A percentile compares a stretch with the other conserved stretches of the same genome.
phyloP scores from a whole-genome alignment of 129 eudicot species.

The Escallonia herrerae region DNA sequence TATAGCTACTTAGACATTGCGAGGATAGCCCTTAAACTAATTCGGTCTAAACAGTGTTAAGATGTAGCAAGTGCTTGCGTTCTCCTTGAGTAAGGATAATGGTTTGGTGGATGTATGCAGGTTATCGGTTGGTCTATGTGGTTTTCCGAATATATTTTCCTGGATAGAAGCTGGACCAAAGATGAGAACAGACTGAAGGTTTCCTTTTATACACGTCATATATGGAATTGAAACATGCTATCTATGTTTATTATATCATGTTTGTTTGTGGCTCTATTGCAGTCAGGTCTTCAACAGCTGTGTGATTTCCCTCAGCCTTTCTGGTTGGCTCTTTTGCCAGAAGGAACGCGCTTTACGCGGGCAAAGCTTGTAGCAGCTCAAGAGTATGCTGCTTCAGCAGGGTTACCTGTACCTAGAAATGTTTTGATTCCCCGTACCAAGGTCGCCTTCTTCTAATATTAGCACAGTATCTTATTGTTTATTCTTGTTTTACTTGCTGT shows the following conservation, averaged over 20 bases:
- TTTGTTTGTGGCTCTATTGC: conserved; percentile 5
- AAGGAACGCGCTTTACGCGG: conserved; percentile 86
- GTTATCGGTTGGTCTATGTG: conserved; percentile 99
- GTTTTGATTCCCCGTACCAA: conserved; percentile 91
- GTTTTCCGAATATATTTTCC: conserved; percentile 96
- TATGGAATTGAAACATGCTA: too few relatives aligned
- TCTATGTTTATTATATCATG: too few relatives aligned
- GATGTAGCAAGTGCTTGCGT: too few relatives aligned
- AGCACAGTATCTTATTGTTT: too few relatives aligned
- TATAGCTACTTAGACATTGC: too few relatives aligned
- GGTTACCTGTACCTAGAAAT: conserved; percentile 80
- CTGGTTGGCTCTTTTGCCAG: conserved; percentile 91
- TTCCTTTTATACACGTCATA: too few relatives aligned
- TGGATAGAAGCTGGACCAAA: conserved; percentile 96
- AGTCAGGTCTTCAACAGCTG: conserved; percentile 71
- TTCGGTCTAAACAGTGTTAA: too few relatives aligned
- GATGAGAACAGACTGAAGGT: conserved; percentile 88
- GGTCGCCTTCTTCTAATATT: conserved; percentile 22
- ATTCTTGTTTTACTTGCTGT: too few relatives aligned
- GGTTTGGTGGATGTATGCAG: conserved; percentile 29
- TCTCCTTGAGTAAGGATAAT: too few relatives aligned
- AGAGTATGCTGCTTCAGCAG: conserved; percentile 77
- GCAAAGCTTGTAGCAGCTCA: conserved; percentile 92
- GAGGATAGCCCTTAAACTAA: too few relatives aligned
- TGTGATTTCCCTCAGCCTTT: conserved; percentile 83